Percentiles rank a stretch among this genome's conserved stretches.
Evolutionary conservation across 345 rosid genomes (phyloP).

Genomic region (Draba incana): DNA sequence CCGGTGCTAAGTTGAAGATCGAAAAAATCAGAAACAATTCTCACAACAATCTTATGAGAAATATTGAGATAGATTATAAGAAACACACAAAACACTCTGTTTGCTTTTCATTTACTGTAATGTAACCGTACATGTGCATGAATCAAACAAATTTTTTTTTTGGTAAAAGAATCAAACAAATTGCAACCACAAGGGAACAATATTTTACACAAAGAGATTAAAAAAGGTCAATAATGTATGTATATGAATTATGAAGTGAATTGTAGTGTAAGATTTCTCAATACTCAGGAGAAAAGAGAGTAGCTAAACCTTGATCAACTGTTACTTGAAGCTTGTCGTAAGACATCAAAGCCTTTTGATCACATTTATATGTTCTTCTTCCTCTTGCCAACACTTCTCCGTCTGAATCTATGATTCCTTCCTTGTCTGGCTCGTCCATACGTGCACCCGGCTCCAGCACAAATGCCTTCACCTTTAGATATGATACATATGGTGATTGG

Average conservation of each 20-base stretch:
- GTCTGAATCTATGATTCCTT: constrained; percentile 87
- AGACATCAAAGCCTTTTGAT: constrained; percentile 56
- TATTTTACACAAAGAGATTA: background rate
- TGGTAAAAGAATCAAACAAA: constrained; percentile 8
- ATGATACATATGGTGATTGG: constrained; percentile 61
- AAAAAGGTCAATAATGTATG: background rate
- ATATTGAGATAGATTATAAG: background rate
- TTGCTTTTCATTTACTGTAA: constrained; percentile 19
- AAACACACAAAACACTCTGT: background rate
- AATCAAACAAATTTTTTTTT: constrained; percentile 16
- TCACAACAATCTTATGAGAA: background rate
- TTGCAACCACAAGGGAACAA: constrained; percentile 16
- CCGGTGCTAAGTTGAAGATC: too few relatives aligned
- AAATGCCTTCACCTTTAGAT: constrained; percentile 89
- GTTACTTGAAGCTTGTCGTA: constrained; percentile 63
- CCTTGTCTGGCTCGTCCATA: constrained; percentile 55
- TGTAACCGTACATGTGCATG: constrained; percentile 26
- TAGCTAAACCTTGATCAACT: constrained; percentile 84
- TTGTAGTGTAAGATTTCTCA: constrained; percentile 2
- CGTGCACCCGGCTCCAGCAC: constrained; percentile 73
- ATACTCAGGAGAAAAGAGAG: constrained; percentile 65
- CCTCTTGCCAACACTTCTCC: constrained; percentile 94
- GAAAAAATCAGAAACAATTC: too few relatives aligned
- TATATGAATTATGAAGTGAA: constrained; percentile 6
- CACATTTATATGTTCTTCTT: constrained; percentile 52